These are phyloP conservation scores for Thyridium curvatum DNA, from an alignment of 2,329 filamentous ascomycete species.

Conservation along the genomic window DNA sequence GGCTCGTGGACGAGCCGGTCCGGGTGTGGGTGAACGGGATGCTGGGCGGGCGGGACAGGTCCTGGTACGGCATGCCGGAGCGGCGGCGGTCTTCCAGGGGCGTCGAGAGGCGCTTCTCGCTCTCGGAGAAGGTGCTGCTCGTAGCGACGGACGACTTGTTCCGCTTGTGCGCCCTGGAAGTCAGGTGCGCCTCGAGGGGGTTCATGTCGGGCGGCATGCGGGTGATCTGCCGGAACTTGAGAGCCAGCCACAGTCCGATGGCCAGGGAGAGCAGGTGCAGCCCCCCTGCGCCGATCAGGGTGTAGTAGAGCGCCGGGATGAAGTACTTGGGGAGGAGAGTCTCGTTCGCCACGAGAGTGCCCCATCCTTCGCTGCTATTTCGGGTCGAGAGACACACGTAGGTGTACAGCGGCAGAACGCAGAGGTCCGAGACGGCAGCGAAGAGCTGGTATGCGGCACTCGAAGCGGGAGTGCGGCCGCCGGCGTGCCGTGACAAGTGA, in stretches of 20 bases:
- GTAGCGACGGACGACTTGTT: conserved; percentile 56
- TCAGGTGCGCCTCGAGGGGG: conserved; percentile 80
- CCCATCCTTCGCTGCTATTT: conserved; percentile 50
- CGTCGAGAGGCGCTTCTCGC: conserved; percentile 55
- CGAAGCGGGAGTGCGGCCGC: conserved; percentile 67
- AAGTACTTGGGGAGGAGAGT: conserved; percentile 51
- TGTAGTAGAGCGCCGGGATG: conserved; percentile 61
- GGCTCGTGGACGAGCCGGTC: conserved; percentile 49
- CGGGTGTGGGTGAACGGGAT: conserved; percentile 81
- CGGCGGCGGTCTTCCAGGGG: conserved; percentile 33
- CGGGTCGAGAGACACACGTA: conserved; percentile 44
- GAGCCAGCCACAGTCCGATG: conserved; percentile 67
- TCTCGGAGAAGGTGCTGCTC: conserved; percentile 31
- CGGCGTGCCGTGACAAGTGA: conserved; percentile 67
- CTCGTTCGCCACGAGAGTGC: conserved; percentile 56
- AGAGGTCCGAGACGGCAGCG: conserved; percentile 63
- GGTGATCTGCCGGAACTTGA: conserved; percentile 77
- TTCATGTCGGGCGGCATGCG: conserved; percentile 90
- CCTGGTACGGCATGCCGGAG: conserved; percentile 37
- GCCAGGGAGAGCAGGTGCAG: conserved; percentile 66
- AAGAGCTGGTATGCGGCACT: conserved; percentile 89
- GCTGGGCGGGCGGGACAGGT: conserved; percentile 41
- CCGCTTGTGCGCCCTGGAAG: conserved; percentile 70
- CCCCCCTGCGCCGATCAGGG: conserved; percentile 54
- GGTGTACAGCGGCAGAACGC: conserved; percentile 47